Evolutionary conservation across 2,329 filamentous ascomycete genomes (phyloP).

Genomic region (Beauveria varroae): DNA sequence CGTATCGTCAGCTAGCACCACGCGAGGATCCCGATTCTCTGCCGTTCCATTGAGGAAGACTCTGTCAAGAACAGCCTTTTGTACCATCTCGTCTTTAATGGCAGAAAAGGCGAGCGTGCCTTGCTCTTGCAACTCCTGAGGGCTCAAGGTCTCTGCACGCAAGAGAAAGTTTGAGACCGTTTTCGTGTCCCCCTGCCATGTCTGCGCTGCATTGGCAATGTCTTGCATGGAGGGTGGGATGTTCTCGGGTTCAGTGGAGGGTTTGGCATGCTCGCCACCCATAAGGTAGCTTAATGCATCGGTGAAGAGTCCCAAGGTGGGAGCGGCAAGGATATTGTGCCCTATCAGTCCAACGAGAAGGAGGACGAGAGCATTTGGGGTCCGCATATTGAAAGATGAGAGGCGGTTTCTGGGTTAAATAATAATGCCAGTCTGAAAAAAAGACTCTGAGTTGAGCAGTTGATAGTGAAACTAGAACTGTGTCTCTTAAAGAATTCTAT

Average conservation of each 20-base stretch:
- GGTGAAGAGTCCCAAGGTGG: not conserved
- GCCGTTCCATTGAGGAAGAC: not conserved
- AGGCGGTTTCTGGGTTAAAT: not conserved
- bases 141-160: constrained; percentile 8
- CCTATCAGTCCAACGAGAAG: not conserved
- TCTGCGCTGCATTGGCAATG: not conserved
- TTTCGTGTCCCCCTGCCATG: constrained; percentile 13
- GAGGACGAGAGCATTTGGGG: not conserved
- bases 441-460: too few species aligned
- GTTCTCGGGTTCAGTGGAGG: not conserved
- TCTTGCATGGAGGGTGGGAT: not conserved
- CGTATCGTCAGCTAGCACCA: constrained; percentile 10
- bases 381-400: not conserved
- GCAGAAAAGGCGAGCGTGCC: constrained; percentile 10
- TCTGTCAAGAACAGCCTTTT: constrained; percentile 15
- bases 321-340: not conserved
- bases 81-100: constrained; percentile 14
- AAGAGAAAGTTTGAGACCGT: constrained; percentile 14
- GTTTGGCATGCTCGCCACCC: not conserved
- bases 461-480: too few species aligned
- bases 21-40: not conserved
- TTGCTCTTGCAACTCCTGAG: constrained; percentile 1
- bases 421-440: too few species aligned
- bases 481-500: not conserved
- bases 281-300: not conserved